phyloP scores from a whole-genome alignment of 306 rosid species.

The apple (Malus domestica) region DNA sequence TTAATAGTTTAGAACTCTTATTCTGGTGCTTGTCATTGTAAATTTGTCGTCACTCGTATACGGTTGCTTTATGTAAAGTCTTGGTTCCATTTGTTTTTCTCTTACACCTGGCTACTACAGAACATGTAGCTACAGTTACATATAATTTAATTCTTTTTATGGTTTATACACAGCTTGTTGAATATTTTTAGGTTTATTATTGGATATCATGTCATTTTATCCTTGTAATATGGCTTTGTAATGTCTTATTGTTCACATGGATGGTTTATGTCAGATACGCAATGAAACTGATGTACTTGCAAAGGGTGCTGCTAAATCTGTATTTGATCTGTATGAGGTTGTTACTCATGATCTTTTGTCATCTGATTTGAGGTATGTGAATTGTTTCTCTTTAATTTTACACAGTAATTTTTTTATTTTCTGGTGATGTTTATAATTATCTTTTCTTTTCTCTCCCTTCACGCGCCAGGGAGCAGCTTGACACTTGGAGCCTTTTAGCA shows the following conservation, averaged over 20 bases:
- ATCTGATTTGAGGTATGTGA: constrained; percentile 62
- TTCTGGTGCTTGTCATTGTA: not conserved
- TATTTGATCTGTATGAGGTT: constrained; percentile 65
- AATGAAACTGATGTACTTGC: constrained; percentile 67
- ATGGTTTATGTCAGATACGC: constrained; percentile 45
- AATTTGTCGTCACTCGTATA: not conserved
- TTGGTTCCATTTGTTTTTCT: not conserved
- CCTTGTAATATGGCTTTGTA: not conserved
- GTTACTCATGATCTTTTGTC: constrained; percentile 78
- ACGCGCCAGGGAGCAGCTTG: constrained; percentile 75
- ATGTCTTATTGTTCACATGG: not conserved
- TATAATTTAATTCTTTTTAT: too few species aligned
- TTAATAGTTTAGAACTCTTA: not conserved
- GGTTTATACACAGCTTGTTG: not conserved
- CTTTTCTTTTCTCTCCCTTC: not conserved
- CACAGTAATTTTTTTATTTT: not conserved
- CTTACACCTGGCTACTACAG: not conserved
- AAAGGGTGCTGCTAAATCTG: constrained; percentile 81
- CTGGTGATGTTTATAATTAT: not conserved
- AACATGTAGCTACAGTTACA: not conserved
- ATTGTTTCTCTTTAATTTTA: constrained; percentile 8
- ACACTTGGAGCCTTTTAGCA: constrained; percentile 82
- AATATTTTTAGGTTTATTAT: not conserved
- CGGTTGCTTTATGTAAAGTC: not conserved
- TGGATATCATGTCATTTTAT: not conserved